These are phyloP conservation scores for Psilocybe tampanensis DNA, from an alignment of 768 basidiomycete genomes.

Conservation along the genomic window DNA sequence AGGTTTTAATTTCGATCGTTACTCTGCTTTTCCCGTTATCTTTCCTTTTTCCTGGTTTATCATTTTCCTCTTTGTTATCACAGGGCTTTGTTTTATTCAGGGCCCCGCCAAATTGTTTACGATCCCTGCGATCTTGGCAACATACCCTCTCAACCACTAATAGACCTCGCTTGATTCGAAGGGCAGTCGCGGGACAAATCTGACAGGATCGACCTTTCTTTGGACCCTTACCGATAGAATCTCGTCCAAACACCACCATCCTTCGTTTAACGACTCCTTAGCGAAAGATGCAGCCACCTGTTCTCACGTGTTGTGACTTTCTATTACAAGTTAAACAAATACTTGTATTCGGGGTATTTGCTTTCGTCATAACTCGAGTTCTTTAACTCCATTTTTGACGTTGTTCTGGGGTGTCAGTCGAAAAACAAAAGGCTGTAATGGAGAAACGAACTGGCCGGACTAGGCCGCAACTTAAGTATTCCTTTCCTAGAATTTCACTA, in stretches of 20 bases:
- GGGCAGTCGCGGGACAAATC: not conserved
- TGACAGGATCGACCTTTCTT: slow-evolving; percentile 6
- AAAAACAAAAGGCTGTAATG: not conserved
- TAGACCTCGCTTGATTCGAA: slow-evolving; percentile 4
- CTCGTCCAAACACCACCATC: slow-evolving; percentile 3
- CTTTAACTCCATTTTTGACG: slow-evolving; percentile 3
- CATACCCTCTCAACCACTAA: slow-evolving; percentile 13
- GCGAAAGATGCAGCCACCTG: not conserved
- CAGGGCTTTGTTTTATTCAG: not conserved
- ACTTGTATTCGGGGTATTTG: not conserved
- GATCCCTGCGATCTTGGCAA: slow-evolving; percentile 1
- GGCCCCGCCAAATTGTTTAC: not conserved
- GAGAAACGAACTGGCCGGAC: not conserved
- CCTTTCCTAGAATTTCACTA: not conserved
- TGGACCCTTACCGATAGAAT: slow-evolving; percentile 1
- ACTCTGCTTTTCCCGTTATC: not conserved
- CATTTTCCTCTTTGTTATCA: not conserved
- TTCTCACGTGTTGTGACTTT: not conserved
- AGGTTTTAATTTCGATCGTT: not conserved
- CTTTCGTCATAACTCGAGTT: not conserved
- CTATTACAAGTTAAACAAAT: not conserved
- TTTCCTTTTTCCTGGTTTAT: not conserved
- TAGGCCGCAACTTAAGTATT: not conserved
- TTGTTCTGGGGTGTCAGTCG: not conserved
- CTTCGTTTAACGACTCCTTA: slow-evolving; percentile 3